Base-by-base conservation (phyloP, 306 rosid genomes). In the Parietaria judaica region DNA sequence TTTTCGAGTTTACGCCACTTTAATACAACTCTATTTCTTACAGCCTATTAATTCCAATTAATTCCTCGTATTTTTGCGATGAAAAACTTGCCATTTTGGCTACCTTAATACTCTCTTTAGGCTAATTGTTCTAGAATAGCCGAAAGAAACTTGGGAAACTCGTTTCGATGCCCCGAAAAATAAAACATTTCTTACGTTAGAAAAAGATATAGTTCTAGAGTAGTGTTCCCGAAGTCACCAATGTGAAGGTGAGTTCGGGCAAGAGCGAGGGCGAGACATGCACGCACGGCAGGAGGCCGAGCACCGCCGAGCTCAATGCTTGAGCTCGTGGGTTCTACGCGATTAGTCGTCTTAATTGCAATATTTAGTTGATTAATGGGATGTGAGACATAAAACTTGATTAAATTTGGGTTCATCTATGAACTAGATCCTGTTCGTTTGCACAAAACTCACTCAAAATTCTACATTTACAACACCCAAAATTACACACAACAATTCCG, bases 391-490 rank as follows among this genome's bases (percentile, higher is more conserved):
- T 35, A 3, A 8, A 55, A 34, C 31, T 34, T 14, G 35, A 55
- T 15, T 11, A 41, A 55, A 31, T n/a, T 55, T 31, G 41, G 37
- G 35, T 55, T 55, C 15, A 34, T 4, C 10, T 8, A 55, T 34
- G 13, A 55, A 12, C 59, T 31, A 34, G 12, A 34, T 16, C 13
- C 11, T 6, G 58, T 11, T 31, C 5, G 44, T 39, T 39, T 39
- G 48, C 31, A 7, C 38, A 38, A 4, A 36, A 36, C 7, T 14
- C 52, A 8, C 51, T 16, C 64, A 60, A 60, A 8, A 11, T 44
- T 43, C 64, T 43, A 41, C 14, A 60, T 60, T 15, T 60, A 60
- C 64, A 60, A 60, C 9, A 11, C 16, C 2, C 23, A 53, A 53
- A 53, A n/a, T 3, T 4, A n/a, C 4, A 53, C 6, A 3, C 8